These are phyloP conservation scores for Linderniella brevidens DNA, from an alignment of 257 asterid species.

Conservation along the genomic window DNA sequence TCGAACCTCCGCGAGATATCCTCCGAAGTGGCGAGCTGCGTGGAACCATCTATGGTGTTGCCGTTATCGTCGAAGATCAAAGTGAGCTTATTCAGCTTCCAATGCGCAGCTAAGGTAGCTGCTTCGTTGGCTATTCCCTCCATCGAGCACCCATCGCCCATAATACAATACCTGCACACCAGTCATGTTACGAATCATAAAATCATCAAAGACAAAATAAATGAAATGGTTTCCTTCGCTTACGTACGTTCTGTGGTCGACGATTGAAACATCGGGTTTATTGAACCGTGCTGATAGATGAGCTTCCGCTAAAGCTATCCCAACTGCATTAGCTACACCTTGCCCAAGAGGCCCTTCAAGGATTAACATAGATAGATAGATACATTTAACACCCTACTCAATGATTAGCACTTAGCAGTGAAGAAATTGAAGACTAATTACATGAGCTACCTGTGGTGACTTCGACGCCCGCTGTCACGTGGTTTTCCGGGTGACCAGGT, in stretches of 20 bases:
- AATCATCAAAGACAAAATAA: background rate
- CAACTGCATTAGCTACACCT: constrained; percentile 77
- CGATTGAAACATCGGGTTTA: constrained; percentile 47
- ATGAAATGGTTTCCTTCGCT: no score
- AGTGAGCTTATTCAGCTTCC: constrained; percentile 93
- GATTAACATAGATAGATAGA: constrained; percentile 4
- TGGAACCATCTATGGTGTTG: constrained; percentile 90
- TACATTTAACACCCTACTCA: no score
- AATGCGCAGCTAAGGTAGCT: constrained; percentile 88
- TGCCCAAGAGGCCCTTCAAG: constrained; percentile 97
- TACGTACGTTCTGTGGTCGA: constrained; percentile 68
- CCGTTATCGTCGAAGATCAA: constrained; percentile 93
- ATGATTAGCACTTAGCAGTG: no score
- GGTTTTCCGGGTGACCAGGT: constrained; percentile 83
- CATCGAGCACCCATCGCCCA: constrained; percentile 90
- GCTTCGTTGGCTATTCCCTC: constrained; percentile 94
- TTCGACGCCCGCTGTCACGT: constrained; percentile 64
- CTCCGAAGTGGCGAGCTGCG: constrained; percentile 93
- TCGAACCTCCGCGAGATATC: constrained; percentile 62
- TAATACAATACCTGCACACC: constrained; percentile 29
- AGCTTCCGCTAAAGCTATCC: constrained; percentile 65
- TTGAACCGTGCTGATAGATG: constrained; percentile 76
- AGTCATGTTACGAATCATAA: background rate
- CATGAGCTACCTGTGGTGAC: constrained; percentile 44
- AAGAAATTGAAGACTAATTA: no score